phyloP scores from a whole-genome alignment of 202 grass and related monocot species.

The Setaria italica region DNA sequence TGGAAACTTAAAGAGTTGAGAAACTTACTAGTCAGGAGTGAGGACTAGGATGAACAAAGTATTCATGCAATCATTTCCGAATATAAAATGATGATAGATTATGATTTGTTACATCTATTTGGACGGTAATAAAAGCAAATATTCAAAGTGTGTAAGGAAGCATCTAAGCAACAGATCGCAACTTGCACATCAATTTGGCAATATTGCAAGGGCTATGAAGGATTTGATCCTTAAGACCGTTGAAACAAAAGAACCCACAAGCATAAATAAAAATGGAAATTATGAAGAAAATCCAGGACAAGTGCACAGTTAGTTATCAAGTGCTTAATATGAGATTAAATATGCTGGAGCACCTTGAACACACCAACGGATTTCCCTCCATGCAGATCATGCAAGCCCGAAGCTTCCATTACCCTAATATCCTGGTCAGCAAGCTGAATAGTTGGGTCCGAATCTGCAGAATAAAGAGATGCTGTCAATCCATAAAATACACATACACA shows the following conservation, averaged over 20 bases:
- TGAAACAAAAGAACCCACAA: slow-evolving; percentile 13
- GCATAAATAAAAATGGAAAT: slow-evolving; percentile 8
- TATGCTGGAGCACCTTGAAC: slow-evolving; percentile 50
- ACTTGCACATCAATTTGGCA: neutral
- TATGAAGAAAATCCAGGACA: slow-evolving; percentile 3
- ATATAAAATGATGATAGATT: slow-evolving; percentile 23
- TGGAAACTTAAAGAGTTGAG: neutral
- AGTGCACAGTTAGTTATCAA: slow-evolving; percentile 3
- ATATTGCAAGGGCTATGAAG: slow-evolving; percentile 13
- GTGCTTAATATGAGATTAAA: slow-evolving; percentile 26
- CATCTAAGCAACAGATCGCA: slow-evolving; percentile 7
- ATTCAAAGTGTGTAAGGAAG: slow-evolving; percentile 8
- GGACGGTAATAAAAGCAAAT: slow-evolving; percentile 13
- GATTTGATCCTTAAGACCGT: neutral
- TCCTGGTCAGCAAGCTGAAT: slow-evolving; percentile 51
- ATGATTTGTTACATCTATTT: slow-evolving; percentile 2
- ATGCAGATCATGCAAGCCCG: slow-evolving; percentile 47
- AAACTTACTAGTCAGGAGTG: neutral
- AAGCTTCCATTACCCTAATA: slow-evolving; percentile 46
- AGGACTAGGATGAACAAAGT: neutral
- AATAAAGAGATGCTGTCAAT: slow-evolving; percentile 29
- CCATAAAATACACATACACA: slow-evolving; percentile 22
- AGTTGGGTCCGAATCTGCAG: slow-evolving; percentile 38
- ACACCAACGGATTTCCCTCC: slow-evolving; percentile 50
- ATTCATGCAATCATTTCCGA: slow-evolving; percentile 5